Percentiles rank a stretch among this genome's conserved stretches.
Conservation (phyloP, 441 rosid species). For the Omphalea diandra region DNA sequence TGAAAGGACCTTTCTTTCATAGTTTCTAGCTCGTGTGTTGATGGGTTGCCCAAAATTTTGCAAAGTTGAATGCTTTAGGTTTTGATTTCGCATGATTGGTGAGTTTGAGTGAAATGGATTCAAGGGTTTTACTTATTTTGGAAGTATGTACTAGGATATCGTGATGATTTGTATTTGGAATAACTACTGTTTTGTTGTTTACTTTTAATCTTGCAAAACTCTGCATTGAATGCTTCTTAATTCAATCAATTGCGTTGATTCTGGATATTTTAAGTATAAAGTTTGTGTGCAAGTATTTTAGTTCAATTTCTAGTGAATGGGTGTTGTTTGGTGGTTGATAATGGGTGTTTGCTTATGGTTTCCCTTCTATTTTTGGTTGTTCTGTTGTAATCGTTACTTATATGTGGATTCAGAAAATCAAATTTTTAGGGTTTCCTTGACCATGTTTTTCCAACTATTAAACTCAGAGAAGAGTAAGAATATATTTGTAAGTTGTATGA, state of each 20-base stretch:
- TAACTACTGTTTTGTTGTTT: neutral
- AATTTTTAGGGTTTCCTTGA: neutral
- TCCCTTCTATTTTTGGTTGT: neutral
- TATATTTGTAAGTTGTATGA: neutral
- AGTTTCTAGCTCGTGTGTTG: neutral
- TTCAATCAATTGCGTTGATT: neutral
- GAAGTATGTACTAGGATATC: neutral
- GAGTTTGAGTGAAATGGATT: neutral
- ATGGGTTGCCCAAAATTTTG: neutral
- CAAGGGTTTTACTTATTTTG: neutral
- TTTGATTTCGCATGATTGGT: neutral
- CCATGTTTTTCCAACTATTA: neutral
- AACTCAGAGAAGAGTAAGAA: neutral
- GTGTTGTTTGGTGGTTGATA: conserved; percentile 3
- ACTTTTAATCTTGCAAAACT: neutral
- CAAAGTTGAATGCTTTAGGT: neutral
- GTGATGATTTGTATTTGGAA: neutral
- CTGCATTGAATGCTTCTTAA: neutral
- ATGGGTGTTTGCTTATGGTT: neutral
- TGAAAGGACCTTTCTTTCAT: neutral
- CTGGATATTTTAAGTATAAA: neutral
- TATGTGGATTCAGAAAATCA: neutral
- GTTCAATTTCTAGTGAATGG: neutral
- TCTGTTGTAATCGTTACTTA: neutral
- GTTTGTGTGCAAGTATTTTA: conserved; percentile 2